phyloP scores from a whole-genome alignment of 768 basidiomycete genomes.

The Podaxis carcinomalis region DNA sequence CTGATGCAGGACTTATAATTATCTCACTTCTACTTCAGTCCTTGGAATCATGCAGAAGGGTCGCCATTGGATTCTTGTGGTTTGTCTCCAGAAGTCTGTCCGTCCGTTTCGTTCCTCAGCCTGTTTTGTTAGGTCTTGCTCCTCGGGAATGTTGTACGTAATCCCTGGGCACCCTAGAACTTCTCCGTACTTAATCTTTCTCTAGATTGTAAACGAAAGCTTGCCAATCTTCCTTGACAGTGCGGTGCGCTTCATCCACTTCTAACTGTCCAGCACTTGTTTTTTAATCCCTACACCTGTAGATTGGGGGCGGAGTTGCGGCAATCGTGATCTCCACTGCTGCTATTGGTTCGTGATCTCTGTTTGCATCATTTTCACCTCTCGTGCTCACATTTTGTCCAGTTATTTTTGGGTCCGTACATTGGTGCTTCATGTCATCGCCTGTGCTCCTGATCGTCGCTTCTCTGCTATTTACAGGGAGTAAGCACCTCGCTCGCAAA shows the following conservation, averaged over 20 bases:
- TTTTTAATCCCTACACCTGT: not conserved
- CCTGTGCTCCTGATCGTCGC: not conserved
- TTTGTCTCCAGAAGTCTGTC: constrained; percentile 27
- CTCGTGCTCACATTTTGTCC: constrained; percentile 2
- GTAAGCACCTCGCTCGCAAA: constrained; percentile 28
- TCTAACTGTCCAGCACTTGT: not conserved
- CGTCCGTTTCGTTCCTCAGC: not conserved
- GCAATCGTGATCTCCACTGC: constrained; percentile 78
- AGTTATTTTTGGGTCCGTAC: constrained; percentile 80
- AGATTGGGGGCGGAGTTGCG: constrained; percentile 63
- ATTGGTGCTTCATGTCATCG: not conserved
- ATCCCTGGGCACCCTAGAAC: not conserved
- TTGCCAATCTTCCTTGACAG: constrained; percentile 80
- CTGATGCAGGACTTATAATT: not conserved
- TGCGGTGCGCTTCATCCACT: constrained; percentile 40
- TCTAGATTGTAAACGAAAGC: constrained; percentile 75
- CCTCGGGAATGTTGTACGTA: constrained; percentile 78
- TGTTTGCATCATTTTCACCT: not conserved
- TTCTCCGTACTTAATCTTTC: not conserved
- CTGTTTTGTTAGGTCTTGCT: constrained; percentile 60
- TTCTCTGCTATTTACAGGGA: constrained; percentile 49
- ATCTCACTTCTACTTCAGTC: constrained; percentile 30
- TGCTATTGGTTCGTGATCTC: constrained; percentile 49
- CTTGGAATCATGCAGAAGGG: constrained; percentile 55
- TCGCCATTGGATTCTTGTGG: constrained; percentile 93